Evolutionary conservation across 148 eudicot genomes (phyloP).

Genomic region (Selenicereus undatus): DNA sequence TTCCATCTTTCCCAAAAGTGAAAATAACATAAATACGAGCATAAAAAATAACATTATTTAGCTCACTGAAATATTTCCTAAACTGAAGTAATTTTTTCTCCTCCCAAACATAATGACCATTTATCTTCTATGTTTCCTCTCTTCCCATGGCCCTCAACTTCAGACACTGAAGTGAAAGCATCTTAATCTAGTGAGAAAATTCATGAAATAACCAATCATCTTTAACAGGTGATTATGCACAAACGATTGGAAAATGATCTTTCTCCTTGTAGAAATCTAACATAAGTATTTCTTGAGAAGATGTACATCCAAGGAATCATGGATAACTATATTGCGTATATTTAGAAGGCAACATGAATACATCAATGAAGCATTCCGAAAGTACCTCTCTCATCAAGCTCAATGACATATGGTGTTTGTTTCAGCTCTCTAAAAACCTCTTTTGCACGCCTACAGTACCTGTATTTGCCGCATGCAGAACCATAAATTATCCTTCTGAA

Average conservation of each 20-base stretch:
- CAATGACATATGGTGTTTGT: constrained; percentile 69
- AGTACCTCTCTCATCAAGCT: constrained; percentile 94
- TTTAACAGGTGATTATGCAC: background rate
- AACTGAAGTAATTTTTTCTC: background rate
- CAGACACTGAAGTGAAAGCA: background rate
- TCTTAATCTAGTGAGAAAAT: background rate
- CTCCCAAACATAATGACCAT: background rate
- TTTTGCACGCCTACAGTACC: constrained; percentile 89
- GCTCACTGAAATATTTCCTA: background rate
- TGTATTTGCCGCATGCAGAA: constrained; percentile 26
- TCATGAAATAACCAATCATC: background rate
- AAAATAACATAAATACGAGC: no score
- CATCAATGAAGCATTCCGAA: constrained; percentile 1
- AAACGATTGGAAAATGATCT: background rate
- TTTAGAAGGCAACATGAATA: background rate
- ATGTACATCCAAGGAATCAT: background rate
- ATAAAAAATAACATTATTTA: no score
- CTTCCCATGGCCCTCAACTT: background rate
- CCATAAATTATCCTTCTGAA: background rate
- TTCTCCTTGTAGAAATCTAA: background rate
- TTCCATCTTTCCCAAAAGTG: no score
- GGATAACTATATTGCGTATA: background rate
- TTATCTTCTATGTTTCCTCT: background rate
- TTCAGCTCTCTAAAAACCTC: constrained; percentile 75
- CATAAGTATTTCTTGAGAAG: background rate